Conservation (phyloP, 1,284 basidiomycete genomes). For the Thelephora terrestris region DNA sequence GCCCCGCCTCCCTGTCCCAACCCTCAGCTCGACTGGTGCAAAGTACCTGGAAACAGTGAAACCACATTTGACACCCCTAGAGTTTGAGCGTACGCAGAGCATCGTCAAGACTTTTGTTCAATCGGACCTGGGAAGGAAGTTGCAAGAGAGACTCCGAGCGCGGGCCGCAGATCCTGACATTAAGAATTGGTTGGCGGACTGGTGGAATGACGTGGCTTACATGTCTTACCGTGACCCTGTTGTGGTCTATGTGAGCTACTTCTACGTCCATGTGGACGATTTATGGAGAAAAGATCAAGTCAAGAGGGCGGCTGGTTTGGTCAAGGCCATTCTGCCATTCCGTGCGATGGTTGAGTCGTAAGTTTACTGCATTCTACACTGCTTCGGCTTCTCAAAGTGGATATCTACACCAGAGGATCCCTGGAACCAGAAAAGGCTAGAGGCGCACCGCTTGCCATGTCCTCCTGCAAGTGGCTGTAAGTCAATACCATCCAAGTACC, state of each 20-base stretch:
- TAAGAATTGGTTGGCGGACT: conserved; percentile 87
- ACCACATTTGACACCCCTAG: conserved; percentile 60
- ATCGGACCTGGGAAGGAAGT: conserved; percentile 58
- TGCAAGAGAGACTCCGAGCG: conserved; percentile 75
- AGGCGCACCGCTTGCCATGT: conserved; percentile 82
- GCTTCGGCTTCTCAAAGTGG: background rate
- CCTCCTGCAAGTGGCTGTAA: conserved; percentile 88
- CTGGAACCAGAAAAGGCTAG: conserved; percentile 89
- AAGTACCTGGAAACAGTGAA: conserved; percentile 83
- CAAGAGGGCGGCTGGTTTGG: conserved; percentile 65
- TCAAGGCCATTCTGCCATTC: conserved; percentile 82
- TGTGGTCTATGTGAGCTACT: conserved; percentile 93
- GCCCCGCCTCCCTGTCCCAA: conserved; percentile 77
- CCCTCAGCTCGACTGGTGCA: conserved; percentile 67
- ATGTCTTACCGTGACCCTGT: conserved; percentile 85
- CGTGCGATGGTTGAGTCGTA: conserved; percentile 74
- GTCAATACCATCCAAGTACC: conserved; percentile 17
- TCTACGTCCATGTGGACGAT: conserved; percentile 82
- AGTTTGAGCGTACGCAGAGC: conserved; percentile 49
- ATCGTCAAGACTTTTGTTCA: conserved; percentile 63
- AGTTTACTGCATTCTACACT: conserved; percentile 16
- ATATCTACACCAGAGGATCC: conserved; percentile 42
- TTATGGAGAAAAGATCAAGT: conserved; percentile 44
- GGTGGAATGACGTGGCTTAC: conserved; percentile 96
- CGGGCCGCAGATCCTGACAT: conserved; percentile 53